Evolutionary conservation across 768 basidiomycete genomes (phyloP), one percentile per base, ranked within the genome.

Genomic region (Agrocybe pediades): DNA sequence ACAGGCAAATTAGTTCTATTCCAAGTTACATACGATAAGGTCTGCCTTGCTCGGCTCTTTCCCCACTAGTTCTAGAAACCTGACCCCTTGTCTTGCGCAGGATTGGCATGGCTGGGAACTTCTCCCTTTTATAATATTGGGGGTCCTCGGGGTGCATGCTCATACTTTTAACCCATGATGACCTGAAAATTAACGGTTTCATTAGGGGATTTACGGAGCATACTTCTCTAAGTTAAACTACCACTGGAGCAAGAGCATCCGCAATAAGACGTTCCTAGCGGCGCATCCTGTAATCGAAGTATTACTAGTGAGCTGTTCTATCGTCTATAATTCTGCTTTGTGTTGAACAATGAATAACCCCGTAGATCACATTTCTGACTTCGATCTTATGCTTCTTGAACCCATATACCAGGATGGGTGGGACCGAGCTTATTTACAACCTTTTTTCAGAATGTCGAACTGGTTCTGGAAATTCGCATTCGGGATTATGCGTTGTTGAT

Each of bases 51-150:
- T 57, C 41, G 42, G 42, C 39, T 36, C n/a, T 36, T n/a, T 36
- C 13, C n/a, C 33, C n/a, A 39, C 41, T 24, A 27, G 27, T 46
- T 21, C n/a, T n/a, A 15, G 24, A n/a, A 11, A 26, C 17, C 16
- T 47, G 9, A 15, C 42, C 51, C 40, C 13, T 48, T 41, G 19
- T 41, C 16, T 54, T 51, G 19, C n/a, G n/a, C 64, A 95, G 86
- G 93, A 97, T 64, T 98, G 95, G 90, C 92, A 97, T 67, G 87
- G 86, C 17, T 88, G 87, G 63, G 95, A 98, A 67, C 79, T 98
- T 13, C 53, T 89, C 6, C 88, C 89, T 20, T 99, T 98, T 70
- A 66, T 95, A 6, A 64, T 94, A 30, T 78, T 99, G 9, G 96
- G 95, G 1, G 73, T 92, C n/a, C 84, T 97, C 56, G 96, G 97